Evolutionary conservation across 2,329 filamentous ascomycete genomes (phyloP).

Genomic region (Gnomoniopsis smithogilvyi): DNA sequence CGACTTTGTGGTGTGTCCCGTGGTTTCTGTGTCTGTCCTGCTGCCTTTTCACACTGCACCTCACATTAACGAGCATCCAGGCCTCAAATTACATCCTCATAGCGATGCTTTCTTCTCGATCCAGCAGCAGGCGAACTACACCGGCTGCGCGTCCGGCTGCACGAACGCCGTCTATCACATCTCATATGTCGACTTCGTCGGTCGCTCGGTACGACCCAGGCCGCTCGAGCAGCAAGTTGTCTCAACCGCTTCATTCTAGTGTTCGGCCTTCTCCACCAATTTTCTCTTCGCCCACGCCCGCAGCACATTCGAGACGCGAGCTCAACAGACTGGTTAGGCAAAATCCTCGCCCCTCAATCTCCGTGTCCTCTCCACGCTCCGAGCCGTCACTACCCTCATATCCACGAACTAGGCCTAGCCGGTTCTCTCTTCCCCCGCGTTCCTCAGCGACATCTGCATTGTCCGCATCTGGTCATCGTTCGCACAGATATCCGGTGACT

Average conservation of each 20-base stretch:
- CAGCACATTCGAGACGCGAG: neutral
- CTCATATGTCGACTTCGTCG: neutral
- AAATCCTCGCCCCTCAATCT: neutral
- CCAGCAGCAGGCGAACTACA: neutral
- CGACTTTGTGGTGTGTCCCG: no score
- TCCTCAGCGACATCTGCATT: slow-evolving; percentile 1
- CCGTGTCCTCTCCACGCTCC: neutral
- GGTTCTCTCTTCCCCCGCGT: neutral
- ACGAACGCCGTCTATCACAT: slow-evolving; percentile 7
- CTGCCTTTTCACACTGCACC: neutral
- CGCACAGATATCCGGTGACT: neutral
- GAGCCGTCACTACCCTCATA: slow-evolving; percentile 10
- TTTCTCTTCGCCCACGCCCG: slow-evolving; percentile 5
- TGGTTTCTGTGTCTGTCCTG: no score
- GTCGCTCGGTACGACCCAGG: neutral
- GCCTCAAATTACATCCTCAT: neutral
- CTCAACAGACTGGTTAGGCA: neutral
- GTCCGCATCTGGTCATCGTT: neutral
- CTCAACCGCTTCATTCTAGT: neutral
- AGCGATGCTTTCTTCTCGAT: neutral
- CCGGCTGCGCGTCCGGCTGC: slow-evolving; percentile 6
- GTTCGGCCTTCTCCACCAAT: slow-evolving; percentile 9
- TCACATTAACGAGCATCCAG: neutral
- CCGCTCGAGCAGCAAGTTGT: slow-evolving; percentile 3
- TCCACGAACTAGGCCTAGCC: neutral